A percentile compares a stretch with the other conserved stretches of the same genome.
Conservation (phyloP, 1,139 yeast species). For the Diutina neorugosa region DNA sequence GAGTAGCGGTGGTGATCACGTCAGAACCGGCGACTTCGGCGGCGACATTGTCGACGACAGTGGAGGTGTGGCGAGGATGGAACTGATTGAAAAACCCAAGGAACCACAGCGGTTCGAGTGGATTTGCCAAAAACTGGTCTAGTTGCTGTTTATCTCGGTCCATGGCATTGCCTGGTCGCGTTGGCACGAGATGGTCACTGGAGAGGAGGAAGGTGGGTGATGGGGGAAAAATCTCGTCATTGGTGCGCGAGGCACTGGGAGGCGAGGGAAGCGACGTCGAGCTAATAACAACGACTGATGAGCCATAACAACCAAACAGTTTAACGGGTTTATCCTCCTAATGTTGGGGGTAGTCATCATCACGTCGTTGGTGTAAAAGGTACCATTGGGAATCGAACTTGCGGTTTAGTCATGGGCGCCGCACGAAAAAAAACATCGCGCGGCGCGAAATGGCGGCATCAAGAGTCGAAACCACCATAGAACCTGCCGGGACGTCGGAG, state of each 20-base stretch:
- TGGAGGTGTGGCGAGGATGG: conserved; percentile 28
- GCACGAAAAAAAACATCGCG: no score
- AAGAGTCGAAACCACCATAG: no score
- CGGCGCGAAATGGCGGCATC: no score
- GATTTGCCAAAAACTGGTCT: conserved; percentile 16
- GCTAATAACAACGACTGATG: background rate
- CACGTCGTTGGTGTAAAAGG: no score
- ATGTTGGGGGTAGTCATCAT: no score
- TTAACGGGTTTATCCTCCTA: no score
- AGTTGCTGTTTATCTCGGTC: conserved; percentile 7
- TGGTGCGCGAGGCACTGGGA: background rate
- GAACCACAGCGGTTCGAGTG: conserved; percentile 31
- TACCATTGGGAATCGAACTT: no score
- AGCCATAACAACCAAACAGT: no score
- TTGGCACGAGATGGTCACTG: background rate
- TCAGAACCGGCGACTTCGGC: conserved; percentile 6
- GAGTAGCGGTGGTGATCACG: conserved; percentile 6
- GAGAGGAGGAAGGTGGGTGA: background rate
- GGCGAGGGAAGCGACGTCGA: background rate
- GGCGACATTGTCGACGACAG: conserved; percentile 24
- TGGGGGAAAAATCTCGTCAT: background rate
- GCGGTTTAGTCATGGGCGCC: no score
- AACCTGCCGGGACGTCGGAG: no score
- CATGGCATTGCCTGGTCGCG: conserved; percentile 2
- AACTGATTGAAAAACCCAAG: conserved; percentile 31